Evolutionary conservation across 768 basidiomycete species (phyloP).

Genomic region (Coprinopsis cinerea): DNA sequence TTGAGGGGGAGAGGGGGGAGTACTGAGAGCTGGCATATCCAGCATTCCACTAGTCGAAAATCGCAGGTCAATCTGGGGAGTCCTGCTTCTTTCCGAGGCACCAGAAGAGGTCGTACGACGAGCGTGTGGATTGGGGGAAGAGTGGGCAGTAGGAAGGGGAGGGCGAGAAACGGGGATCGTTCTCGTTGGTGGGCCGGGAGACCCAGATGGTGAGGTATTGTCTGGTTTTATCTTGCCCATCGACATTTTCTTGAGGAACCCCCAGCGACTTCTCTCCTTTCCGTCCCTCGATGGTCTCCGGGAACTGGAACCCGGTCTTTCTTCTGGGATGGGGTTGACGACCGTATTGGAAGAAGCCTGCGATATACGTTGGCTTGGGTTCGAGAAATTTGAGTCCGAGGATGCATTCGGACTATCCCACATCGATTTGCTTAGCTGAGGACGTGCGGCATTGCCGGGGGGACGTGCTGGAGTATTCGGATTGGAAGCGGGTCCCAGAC

Average conservation of each 20-base stretch:
- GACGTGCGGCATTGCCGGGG: conserved; percentile 29
- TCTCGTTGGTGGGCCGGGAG: conserved; percentile 12
- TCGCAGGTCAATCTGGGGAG: conserved; percentile 64
- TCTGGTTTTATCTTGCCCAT: conserved; percentile 89
- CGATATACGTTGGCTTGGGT: conserved; percentile 12
- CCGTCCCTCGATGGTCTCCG: conserved; percentile 24
- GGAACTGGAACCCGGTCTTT: conserved; percentile 4
- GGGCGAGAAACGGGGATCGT: conserved; percentile 18
- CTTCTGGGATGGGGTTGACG: conserved; percentile 4
- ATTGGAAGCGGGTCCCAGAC: conserved; percentile 53
- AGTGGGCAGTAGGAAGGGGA: conserved; percentile 21
- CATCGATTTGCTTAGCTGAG: conserved; percentile 38
- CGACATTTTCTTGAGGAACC: conserved; percentile 97
- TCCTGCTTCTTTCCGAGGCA: conserved; percentile 31
- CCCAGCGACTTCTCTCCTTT: conserved; percentile 78
- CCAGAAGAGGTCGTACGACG: conserved; percentile 13
- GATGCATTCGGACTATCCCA: conserved; percentile 43
- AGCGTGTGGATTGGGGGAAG: conserved; percentile 20
- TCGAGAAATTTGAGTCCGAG: conserved; percentile 4
- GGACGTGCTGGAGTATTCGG: conserved; percentile 32
- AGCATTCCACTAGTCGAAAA: conserved; percentile 66
- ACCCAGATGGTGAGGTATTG: conserved; percentile 38
- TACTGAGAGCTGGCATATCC: conserved; percentile 34
- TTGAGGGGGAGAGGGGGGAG: conserved; percentile 22
- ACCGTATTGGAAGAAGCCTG: conserved; percentile 12